Base-by-base conservation (phyloP, 176 grass and related monocot species). In the Neostapfia colusana region DNA sequence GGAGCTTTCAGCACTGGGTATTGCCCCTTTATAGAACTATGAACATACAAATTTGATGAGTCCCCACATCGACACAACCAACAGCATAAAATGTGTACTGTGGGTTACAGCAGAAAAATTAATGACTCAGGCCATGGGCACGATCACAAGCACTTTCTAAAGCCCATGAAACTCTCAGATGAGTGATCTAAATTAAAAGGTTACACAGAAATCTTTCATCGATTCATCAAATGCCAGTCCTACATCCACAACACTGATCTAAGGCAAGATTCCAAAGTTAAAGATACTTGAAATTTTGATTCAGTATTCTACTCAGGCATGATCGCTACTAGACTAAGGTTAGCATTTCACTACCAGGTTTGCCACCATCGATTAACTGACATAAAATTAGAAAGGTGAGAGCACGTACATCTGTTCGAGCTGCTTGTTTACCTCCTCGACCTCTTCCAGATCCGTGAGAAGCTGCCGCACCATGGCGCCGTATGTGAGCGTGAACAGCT, bases 381-480 rank as follows among this genome's bases (percentile, higher is more conserved):
- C 21, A 0, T 18, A 23, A 38, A 34, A 23, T 0, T 5, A 12
- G 12, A 28, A 10, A 28, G 6, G 4, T 68, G 26, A 2, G 71
- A 11, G 8, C 4, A 23, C 35, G 18, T 88, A 95, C 95, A 95
- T 99, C 89, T 99, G 95, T 88, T 99, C 95, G 28, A 99, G 89
- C 74, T 99, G 91, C 74, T 99, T 95, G 89, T 99, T 99, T 80
- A 99, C 95, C 89, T 99, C 95, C 27, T 99, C 95, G n/a, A 99
- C 89, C 77, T 99, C 95, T 78, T 99, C 95, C 31, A 99, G 91
- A 90, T 99, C 95, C 79, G 91, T 92, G 38, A 99, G 85, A 7
- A 99, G 87, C 91, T 99, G 95, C 83, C 95, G 83, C 58, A 99
- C 95, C 27, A 95, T 95, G 43, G 95, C 95, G 36, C 95, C 95